phyloP scores from a whole-genome alignment of 78 protist species.

The Blattamonas nauphoetae region DNA sequence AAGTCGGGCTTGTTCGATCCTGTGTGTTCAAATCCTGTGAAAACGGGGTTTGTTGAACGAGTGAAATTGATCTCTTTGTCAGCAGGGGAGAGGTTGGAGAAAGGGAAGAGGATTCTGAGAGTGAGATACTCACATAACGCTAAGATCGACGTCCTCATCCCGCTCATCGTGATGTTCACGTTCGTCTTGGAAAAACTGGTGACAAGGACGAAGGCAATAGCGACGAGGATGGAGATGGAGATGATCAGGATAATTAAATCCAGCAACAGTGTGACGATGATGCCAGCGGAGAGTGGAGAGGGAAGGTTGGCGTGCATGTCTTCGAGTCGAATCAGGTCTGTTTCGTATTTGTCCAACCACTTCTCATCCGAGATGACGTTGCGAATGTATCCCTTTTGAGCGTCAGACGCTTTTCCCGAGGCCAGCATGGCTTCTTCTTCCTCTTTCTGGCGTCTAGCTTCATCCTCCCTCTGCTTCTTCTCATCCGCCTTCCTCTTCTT shows the following conservation, averaged over 20 bases:
- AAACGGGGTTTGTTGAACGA: background rate
- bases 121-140: background rate
- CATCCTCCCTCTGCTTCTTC: no score
- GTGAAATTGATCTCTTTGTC: background rate
- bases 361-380: background rate
- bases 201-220: background rate
- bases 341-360: background rate
- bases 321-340: background rate
- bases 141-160: background rate
- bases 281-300: background rate
- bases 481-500: background rate
- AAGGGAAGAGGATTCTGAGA: background rate
- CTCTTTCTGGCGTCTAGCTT: no score
- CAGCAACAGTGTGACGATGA: background rate
- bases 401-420: no score
- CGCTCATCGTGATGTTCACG: background rate
- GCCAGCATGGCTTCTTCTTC: no score
- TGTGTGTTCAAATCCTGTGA: background rate
- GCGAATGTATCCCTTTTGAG: background rate
- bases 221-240: background rate
- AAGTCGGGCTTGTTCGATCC: background rate
- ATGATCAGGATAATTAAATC: background rate
- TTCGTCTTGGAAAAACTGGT: background rate
- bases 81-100: background rate
- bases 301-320: background rate